Base-by-base conservation (phyloP, 139 green algal genomes). In the Astrephomene gubernaculifera region DNA sequence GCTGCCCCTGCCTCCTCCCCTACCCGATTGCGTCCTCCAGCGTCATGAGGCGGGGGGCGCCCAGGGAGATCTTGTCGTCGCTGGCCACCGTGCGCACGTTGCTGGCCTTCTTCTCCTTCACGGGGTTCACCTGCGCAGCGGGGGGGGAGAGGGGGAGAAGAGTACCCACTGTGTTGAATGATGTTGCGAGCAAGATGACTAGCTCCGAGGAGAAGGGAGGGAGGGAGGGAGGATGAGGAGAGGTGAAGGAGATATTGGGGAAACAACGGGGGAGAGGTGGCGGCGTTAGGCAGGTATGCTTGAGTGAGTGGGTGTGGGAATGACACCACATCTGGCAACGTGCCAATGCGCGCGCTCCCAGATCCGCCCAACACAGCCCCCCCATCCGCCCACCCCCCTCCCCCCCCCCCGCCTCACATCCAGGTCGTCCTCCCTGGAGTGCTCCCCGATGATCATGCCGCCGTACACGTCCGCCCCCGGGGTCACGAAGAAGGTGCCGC, bases 11-110 rank as follows among this genome's bases (percentile, higher is more conserved):
- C n/a, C n/a, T n/a, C n/a, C n/a, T n/a, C 10, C 12, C 85, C 49
- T 74, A 85, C 76, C 95, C 96, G 29, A 98, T 97, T 27, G 93
- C 95, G 36, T 97, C 95, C 83, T 98, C 95, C 38, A 98, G 88
- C 0, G 82, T 94, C 69, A 98, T 90, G 14, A 86, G 10, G 0
- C 90, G 85, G 0, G 94, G 91, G 14, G 96, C 94, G 31, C 83
- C 63, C 52, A 98, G 89, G 39, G 69, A 73, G 31, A 97, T 80
- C 75, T 93, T 95, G 49, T 98, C 96, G 17, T 98, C 96, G 1
- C 88, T 89, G 22, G 81, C 71, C 25, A 91, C 86, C n/a, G 81
- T 90, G 22, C 96, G 90, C 43, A 98, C 91, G 74, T 98, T 98
- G 43, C 89, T 96, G 25, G 97, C 90, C 87, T 97, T 93, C 94